Conservation (phyloP, 2,329 filamentous ascomycete genomes). For the Colletotrichum sp. region DNA sequence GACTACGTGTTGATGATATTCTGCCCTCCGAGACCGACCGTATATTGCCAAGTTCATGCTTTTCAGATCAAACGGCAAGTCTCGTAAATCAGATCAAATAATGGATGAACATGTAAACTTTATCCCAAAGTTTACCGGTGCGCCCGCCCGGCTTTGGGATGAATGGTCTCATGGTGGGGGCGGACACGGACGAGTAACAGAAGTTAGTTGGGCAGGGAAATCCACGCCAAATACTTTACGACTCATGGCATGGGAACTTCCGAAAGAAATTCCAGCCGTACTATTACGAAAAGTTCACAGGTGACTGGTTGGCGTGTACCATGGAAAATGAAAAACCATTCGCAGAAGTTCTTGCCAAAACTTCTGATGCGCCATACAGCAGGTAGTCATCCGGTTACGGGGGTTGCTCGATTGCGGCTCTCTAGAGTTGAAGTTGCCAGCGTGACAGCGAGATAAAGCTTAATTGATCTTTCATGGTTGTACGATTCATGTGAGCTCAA, state of each 20-base stretch:
- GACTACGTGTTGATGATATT: neutral
- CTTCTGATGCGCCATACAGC: neutral
- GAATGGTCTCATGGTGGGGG: neutral
- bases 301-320: rapidly evolving
- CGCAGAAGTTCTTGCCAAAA: neutral
- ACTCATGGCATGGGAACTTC: neutral
- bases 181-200: neutral
- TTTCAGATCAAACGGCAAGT: neutral
- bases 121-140: neutral
- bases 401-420: neutral
- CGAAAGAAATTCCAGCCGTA: neutral
- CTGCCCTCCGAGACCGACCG: neutral
- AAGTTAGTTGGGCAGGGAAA: neutral
- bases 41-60: neutral
- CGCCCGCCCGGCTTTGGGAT: rapidly evolving
- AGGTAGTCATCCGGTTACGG: neutral
- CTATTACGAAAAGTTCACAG: neutral
- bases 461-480: neutral
- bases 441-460: neutral
- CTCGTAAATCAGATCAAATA: neutral
- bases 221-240: neutral
- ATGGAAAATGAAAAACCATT: neutral
- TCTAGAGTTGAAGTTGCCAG: neutral
- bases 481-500: neutral
- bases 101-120: neutral